Evolutionary conservation across 805 yeast species (phyloP).

Genomic region (Tetrapisispora nanseiensis): DNA sequence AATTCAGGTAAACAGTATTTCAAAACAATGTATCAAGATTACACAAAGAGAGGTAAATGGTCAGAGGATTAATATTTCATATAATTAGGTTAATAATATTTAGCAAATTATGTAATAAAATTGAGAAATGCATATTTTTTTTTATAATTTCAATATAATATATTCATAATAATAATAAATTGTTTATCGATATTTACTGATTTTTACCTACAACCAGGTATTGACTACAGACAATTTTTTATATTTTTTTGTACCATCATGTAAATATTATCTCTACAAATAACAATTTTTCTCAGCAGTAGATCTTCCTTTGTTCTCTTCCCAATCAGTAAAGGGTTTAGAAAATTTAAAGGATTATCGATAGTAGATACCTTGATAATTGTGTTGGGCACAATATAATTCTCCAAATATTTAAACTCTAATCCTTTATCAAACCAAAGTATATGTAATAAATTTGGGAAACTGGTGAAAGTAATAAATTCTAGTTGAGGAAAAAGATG

Average conservation of each 20-base stretch:
- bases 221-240: too few species aligned
- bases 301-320: background rate
- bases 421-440: background rate
- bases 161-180: background rate
- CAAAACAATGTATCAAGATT: slow-evolving; percentile 59
- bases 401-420: background rate
- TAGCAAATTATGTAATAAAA: too few species aligned
- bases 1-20: slow-evolving; percentile 57
- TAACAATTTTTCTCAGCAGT: background rate
- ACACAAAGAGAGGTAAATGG: slow-evolving; percentile 77
- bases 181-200: too few species aligned
- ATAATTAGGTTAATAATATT: too few species aligned
- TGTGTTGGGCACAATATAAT: background rate
- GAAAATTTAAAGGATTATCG: background rate
- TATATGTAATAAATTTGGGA: background rate
- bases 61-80: slow-evolving; percentile 37
- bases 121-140: background rate
- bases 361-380: background rate
- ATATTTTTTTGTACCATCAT: background rate
- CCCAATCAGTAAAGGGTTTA: background rate
- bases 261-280: background rate
- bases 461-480: background rate
- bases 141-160: background rate
- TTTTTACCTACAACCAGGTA: too few species aligned
- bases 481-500: background rate